These are phyloP conservation scores for Boletus semigastroideus DNA, from an alignment of 1,284 basidiomycete genomes.

Conservation along the genomic window DNA sequence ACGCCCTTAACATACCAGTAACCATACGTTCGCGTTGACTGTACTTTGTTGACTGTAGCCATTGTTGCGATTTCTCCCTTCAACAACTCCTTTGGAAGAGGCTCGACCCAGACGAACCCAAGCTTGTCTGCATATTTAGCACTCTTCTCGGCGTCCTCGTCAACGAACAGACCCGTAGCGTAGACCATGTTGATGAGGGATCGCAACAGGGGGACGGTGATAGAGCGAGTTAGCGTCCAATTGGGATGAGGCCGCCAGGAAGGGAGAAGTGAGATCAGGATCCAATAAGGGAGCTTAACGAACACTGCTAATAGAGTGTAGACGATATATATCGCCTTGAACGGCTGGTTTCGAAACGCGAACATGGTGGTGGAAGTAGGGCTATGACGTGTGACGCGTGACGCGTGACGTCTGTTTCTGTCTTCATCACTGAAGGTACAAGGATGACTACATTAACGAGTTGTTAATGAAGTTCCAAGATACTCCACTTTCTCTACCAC, in stretches of 20 bases:
- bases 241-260: not conserved
- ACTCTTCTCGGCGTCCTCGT: slow-evolving; percentile 4
- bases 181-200: not conserved
- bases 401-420: no score
- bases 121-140: slow-evolving; percentile 1
- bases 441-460: no score
- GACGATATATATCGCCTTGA: slow-evolving; percentile 5
- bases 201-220: not conserved
- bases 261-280: not conserved
- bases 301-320: not conserved
- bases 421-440: no score
- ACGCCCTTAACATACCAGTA: slow-evolving; percentile 2
- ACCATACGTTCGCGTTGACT: not conserved
- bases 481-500: no score
- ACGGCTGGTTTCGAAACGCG: slow-evolving; percentile 2
- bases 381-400: no score
- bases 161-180: slow-evolving; percentile 1
- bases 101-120: slow-evolving; percentile 2
- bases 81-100: not conserved
- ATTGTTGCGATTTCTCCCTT: slow-evolving; percentile 2
- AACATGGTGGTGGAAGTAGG: not conserved
- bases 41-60: not conserved
- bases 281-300: slow-evolving; percentile 7
- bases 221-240: slow-evolving; percentile 5
- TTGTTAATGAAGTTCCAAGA: no score